Evolutionary conservation across 768 basidiomycete genomes (phyloP).

Genomic region (Mycena chlorophos): DNA sequence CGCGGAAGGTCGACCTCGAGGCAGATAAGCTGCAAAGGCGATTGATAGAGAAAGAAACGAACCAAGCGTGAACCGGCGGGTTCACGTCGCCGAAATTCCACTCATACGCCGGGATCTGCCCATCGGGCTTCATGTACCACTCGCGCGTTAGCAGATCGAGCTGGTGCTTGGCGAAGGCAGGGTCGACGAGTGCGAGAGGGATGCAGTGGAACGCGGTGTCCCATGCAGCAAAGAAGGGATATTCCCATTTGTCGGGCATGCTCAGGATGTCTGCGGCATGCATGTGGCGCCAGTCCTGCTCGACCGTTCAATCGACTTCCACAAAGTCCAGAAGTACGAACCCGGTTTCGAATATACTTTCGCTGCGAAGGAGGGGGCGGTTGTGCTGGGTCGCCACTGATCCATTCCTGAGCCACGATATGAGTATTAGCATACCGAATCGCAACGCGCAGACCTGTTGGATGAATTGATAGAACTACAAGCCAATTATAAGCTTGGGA

Average conservation of each 20-base stretch:
- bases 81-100: conserved; percentile 99
- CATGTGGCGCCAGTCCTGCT: conserved; percentile 92
- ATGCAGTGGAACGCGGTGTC: conserved; percentile 99
- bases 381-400: conserved; percentile 93
- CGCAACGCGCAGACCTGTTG: no score
- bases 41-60: conserved; percentile 18
- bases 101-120: conserved; percentile 97
- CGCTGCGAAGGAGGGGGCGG: conserved; percentile 91
- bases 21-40: conserved; percentile 1
- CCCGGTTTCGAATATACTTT: conserved; percentile 81
- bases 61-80: conserved; percentile 98
- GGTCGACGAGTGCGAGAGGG: conserved; percentile 93
- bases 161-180: conserved; percentile 95
- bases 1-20: conserved; percentile 88
- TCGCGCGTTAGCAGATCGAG: conserved; percentile 93
- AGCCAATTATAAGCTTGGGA: no score
- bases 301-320: not conserved
- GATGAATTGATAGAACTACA: conserved; percentile 91
- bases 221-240: conserved; percentile 99
- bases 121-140: conserved; percentile 99
- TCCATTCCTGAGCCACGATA: no score
- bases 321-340: conserved; percentile 33
- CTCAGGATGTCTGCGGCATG: conserved; percentile 94
- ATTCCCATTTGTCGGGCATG: conserved; percentile 99
- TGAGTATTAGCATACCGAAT: no score